These are phyloP conservation scores for Lupinus albus DNA, from an alignment of 306 rosid species.

Conservation along the genomic window DNA sequence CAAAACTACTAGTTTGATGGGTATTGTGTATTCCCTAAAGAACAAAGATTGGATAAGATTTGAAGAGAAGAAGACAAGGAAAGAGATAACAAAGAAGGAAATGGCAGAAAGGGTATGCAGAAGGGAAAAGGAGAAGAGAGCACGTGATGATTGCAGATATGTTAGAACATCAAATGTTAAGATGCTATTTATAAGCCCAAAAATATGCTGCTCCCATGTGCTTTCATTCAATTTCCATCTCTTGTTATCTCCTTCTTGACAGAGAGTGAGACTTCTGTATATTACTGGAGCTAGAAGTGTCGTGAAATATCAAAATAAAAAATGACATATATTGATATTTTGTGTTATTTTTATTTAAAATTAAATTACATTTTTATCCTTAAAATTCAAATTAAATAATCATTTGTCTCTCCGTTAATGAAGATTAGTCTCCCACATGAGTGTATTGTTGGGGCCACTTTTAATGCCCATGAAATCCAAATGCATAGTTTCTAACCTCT, in stretches of 20 bases:
- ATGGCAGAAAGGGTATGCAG: conserved; percentile 27
- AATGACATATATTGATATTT: too few species aligned
- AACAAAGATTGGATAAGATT: conserved; percentile 63
- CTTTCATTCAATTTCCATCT: conserved; percentile 34
- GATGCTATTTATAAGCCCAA: conserved; percentile 57
- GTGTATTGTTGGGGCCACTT: too few species aligned
- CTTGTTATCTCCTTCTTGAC: conserved; percentile 19
- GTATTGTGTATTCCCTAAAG: conserved; percentile 46
- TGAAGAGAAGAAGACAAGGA: conserved; percentile 45
- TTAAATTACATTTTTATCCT: too few species aligned
- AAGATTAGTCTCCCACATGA: too few species aligned
- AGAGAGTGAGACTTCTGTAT: too few species aligned
- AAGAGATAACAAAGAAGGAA: conserved; percentile 22
- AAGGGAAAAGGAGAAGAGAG: not conserved
- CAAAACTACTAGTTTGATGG: conserved; percentile 52
- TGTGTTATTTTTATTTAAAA: too few species aligned
- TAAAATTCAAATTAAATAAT: too few species aligned
- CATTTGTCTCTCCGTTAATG: too few species aligned
- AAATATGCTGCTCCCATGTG: conserved; percentile 52
- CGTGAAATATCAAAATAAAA: too few species aligned
- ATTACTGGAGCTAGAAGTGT: too few species aligned
- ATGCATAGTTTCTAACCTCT: too few species aligned
- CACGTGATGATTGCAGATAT: conserved; percentile 58
- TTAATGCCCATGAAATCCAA: too few species aligned
- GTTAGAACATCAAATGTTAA: conserved; percentile 36